Evolutionary conservation across 1,139 yeast species (phyloP), one percentile per base, ranked within the genome.

Genomic region (Kodamaea sp.): DNA sequence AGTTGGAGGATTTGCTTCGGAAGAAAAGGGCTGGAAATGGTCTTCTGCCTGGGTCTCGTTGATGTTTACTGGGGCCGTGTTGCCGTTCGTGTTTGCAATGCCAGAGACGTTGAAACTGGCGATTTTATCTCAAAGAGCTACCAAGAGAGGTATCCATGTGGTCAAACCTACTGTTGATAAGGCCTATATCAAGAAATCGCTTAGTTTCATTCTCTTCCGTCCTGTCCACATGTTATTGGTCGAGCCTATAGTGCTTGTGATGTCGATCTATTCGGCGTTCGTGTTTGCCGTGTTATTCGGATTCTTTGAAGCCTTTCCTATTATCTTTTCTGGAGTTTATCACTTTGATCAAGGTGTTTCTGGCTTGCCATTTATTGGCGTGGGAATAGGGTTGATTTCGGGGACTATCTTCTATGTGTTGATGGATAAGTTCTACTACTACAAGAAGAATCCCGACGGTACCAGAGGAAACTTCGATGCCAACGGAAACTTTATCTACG

Each of bases 1-100:
- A 34, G 76, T 86, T 53, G 95, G 95, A 36, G 88, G 89, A 0
- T 85, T 80, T 54, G 85, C 85, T 14, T 83, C 80, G 14, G 79
- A 80, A 51, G 55, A 70, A 34, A 75, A 81, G 52, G 78, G 79
- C 39, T 83, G 94, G 88, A 69, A 78, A 55, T 86, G 95, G 94
- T 62, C 81, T 13, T 57, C 73, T 10, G 68, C 80, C 67, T 85
- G 92, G 90, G 80, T 84, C 24, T 77, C 79, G 46, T 61, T 85
- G 43, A 80, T 84, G 74, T 77, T 83, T 47, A 80, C 83, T 26
- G 94, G 90, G 23, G 63, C 71, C n/a, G 60, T 78, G 28, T 65
- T 81, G 45, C 77, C 83, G 4, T 77, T 81, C 34, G 70, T 82
- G 5, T 47, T 71, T 8, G 9, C 78, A 5, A 64, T 78, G 53